Base-by-base conservation (phyloP, 371 early-diverging fungal genomes). In the Sanchytrium tribonematis region DNA sequence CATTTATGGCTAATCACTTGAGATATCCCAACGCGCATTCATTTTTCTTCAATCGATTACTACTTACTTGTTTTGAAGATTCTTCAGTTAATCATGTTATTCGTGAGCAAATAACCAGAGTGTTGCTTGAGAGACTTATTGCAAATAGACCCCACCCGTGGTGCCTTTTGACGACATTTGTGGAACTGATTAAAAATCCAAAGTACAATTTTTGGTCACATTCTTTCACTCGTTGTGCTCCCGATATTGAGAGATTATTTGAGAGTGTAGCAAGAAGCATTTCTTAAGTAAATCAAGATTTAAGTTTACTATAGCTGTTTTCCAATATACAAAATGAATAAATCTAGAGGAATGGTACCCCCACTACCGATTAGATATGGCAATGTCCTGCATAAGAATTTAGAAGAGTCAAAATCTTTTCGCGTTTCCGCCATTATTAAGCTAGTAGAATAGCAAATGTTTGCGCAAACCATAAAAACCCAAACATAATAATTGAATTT, bases 111-210 rank as follows among this genome's bases (percentile, higher is more conserved):
- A 90, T 94, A 69, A 91, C 93, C 17, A 79, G 95, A 29, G 95
- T 94, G 0, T 77, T 97, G 30, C 77, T 95, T 70, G 98, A 96
- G 77, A 86, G 96, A 32, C 79, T 95, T 68, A 88, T 97, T 73
- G 96, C 90, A 17, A 91, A 91, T 77, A 81, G 95, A 30, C 98
- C 96, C 28, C 93, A 93, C 78, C 98, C 98, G 66, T 95, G 95
- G 90, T 95, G 95, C 17, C 79, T 97, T 67, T 78, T 94, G 73
- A 89, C 94, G 30, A 93, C 96, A 0, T 88, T 96, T 75, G 94
- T 93, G 70, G 97, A 97, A 76, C 78, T 97, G 72, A 87, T 93
- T 78, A 87, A 90, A 75, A 92, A 93, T 75, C 90, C 90, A 27
- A 79, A 85, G 5, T 91, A 88, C 77, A 83, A 83, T 68, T 90